Evolutionary conservation across 306 rosid species (phyloP).

Genomic region (Vigna unguiculata): DNA sequence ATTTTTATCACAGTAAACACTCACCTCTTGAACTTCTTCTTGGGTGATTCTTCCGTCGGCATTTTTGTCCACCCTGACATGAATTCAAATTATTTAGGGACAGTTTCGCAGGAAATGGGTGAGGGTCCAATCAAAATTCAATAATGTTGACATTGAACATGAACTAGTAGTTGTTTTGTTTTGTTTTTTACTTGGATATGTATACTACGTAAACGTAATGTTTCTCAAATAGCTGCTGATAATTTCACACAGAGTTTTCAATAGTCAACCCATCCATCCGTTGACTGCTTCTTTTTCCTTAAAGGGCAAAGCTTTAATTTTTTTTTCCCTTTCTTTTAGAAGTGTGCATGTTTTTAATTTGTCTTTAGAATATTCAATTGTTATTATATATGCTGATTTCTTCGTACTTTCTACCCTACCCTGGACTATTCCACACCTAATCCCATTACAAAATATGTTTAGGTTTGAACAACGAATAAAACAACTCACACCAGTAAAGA

Average conservation of each 20-base stretch:
- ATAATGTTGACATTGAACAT: constrained; percentile 22
- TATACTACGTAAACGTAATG: background rate
- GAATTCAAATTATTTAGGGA: constrained; percentile 8
- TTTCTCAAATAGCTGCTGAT: constrained; percentile 38
- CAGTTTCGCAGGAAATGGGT: constrained; percentile 6
- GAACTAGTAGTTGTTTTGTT: background rate
- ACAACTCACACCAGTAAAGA: background rate
- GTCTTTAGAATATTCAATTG: background rate
- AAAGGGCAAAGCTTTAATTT: constrained; percentile 9
- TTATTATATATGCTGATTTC: background rate
- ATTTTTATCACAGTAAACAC: background rate
- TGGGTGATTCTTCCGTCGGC: constrained; percentile 86
- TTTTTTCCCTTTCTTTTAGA: constrained; percentile 6
- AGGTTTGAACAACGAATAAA: constrained; percentile 11
- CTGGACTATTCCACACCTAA: background rate
- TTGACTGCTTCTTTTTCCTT: constrained; percentile 37
- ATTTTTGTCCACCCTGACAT: constrained; percentile 88
- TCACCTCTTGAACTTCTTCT: constrained; percentile 88
- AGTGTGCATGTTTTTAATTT: no score
- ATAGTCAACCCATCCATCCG: constrained; percentile 24
- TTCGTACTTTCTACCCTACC: constrained; percentile 1
- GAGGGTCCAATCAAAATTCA: constrained; percentile 35
- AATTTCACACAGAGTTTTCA: constrained; percentile 22
- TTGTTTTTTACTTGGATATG: constrained; percentile 30
- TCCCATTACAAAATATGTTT: background rate